Percentiles rank a stretch among this genome's conserved stretches.
Evolutionary conservation across 148 eudicot species (phyloP).

Genomic region (Fagopyrum esculentum): DNA sequence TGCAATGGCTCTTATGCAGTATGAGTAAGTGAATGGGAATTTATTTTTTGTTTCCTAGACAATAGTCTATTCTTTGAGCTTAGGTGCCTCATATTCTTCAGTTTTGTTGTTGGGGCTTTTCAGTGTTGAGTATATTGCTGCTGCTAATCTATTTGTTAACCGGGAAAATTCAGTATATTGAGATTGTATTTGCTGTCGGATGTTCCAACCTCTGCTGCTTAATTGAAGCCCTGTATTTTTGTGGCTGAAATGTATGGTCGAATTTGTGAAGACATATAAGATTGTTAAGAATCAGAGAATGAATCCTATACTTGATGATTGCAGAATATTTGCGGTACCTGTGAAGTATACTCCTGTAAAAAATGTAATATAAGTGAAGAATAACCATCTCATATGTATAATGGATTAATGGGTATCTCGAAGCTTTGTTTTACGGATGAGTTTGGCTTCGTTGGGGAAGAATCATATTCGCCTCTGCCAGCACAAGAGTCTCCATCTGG

Average conservation of each 20-base stretch:
- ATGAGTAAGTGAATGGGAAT: neutral
- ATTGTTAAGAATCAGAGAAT: neutral
- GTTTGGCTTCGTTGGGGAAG: neutral
- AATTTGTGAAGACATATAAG: neutral
- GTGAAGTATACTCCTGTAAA: neutral
- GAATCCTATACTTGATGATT: neutral
- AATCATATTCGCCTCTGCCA: neutral
- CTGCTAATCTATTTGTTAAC: conserved; percentile 8
- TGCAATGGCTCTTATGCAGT: neutral
- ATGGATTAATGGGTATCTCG: neutral
- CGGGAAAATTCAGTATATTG: neutral
- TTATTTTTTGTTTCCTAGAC: neutral
- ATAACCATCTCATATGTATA: neutral
- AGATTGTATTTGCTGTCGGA: neutral
- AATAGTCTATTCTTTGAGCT: neutral
- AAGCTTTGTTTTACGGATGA: neutral
- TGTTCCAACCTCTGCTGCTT: neutral
- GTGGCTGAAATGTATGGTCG: neutral
- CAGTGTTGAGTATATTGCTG: neutral
- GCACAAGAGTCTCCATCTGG: neutral
- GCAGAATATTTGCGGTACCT: neutral
- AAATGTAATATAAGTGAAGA: neutral
- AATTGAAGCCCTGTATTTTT: neutral
- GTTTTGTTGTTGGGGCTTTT: neutral
- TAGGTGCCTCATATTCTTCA: neutral